Conservation (phyloP, 2,329 filamentous ascomycete genomes). For the Colletotrichum viniferum region DNA sequence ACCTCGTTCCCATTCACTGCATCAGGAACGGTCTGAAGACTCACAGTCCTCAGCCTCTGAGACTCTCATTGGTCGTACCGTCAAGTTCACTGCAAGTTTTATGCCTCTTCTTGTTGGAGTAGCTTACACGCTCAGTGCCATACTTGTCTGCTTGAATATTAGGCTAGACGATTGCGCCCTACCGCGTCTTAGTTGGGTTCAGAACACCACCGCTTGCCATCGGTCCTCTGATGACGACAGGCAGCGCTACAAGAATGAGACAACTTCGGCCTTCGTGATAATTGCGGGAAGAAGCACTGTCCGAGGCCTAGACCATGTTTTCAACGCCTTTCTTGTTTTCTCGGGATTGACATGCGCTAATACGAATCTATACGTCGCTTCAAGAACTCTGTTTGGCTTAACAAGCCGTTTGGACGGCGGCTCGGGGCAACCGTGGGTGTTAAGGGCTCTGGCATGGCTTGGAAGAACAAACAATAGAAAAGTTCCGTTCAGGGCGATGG, state of each 20-base stretch:
- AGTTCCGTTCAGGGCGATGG: constrained; percentile 41
- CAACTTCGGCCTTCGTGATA: neutral
- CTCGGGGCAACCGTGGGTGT: neutral
- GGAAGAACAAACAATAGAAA: constrained; percentile 30
- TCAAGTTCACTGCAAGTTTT: constrained; percentile 29
- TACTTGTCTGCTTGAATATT: constrained; percentile 30
- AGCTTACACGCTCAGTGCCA: constrained; percentile 29
- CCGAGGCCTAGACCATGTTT: no score
- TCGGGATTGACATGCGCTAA: constrained; percentile 35
- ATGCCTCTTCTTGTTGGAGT: constrained; percentile 29
- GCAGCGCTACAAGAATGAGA: neutral
- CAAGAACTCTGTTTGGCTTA: constrained; percentile 24
- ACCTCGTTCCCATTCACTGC: no score
- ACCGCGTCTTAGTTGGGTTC: constrained; percentile 28
- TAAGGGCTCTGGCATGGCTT: constrained; percentile 32
- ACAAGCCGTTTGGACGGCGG: neutral
- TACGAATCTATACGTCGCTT: constrained; percentile 39
- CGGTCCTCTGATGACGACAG: neutral
- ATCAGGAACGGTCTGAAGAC: no score
- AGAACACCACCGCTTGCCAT: neutral
- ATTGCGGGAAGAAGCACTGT: no score
- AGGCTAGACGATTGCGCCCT: constrained; percentile 23
- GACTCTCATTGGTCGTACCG: constrained; percentile 27
- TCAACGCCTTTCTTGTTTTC: constrained; percentile 37
- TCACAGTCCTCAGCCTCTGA: no score